Percentiles rank a stretch among this genome's conserved stretches.
These are phyloP conservation scores for Pythium rishiriense DNA, from an alignment of 352 stramenopile species.

Conservation along the genomic window DNA sequence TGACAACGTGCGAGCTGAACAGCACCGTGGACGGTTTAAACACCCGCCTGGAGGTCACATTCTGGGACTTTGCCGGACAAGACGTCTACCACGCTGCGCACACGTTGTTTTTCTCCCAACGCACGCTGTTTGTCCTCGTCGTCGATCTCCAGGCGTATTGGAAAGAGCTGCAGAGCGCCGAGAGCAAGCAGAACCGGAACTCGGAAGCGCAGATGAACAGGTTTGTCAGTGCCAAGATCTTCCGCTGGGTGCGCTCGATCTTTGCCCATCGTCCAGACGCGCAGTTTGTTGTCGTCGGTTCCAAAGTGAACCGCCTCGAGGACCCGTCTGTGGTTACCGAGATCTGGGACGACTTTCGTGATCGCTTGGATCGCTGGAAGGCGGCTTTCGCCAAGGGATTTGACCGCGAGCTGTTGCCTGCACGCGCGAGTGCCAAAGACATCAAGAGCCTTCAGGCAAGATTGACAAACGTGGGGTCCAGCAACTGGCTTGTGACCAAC, in stretches of 20 bases:
- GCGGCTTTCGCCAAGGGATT: neutral
- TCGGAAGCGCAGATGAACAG: neutral
- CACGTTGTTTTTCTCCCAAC: slow-evolving; percentile 4
- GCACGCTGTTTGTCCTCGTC: slow-evolving; percentile 8
- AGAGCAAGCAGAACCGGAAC: neutral
- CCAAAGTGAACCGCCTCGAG: slow-evolving; percentile 8
- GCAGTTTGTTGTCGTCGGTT: slow-evolving; percentile 18
- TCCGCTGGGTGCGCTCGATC: slow-evolving; percentile 21
- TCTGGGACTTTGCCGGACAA: slow-evolving; percentile 12
- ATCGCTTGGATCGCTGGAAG: slow-evolving; percentile 9
- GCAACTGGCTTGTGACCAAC: slow-evolving; percentile 9
- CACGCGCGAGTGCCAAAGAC: neutral
- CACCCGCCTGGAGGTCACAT: slow-evolving; percentile 5
- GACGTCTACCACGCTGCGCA: slow-evolving; percentile 11
- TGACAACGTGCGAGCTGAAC: neutral
- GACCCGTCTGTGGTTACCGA: neutral
- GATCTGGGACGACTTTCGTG: slow-evolving; percentile 6
- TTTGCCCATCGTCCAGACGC: slow-evolving; percentile 18
- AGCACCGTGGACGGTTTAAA: neutral
- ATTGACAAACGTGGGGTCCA: neutral
- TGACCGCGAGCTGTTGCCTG: neutral
- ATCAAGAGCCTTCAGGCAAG: neutral
- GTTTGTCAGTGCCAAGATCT: slow-evolving; percentile 10
- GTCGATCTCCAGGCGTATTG: slow-evolving; percentile 8
- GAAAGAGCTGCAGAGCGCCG: neutral